These are phyloP conservation scores for Williopsis jadinii DNA, from an alignment of 1,139 yeast species.

Conservation along the genomic window DNA sequence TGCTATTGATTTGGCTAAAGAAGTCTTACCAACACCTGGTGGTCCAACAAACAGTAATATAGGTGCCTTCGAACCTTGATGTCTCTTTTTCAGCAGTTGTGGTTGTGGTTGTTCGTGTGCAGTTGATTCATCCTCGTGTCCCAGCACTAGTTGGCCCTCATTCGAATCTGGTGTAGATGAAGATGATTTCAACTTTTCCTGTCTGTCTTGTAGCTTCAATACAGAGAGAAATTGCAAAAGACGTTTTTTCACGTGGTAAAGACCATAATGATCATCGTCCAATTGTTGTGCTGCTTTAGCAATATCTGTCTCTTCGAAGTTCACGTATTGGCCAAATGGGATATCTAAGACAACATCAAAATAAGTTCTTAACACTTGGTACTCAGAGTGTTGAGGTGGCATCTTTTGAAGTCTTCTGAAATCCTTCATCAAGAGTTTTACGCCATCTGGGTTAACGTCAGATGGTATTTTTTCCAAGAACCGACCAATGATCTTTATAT, in stretches of 20 bases:
- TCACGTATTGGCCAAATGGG: constrained; percentile 44
- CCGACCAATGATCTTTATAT: constrained; percentile 38
- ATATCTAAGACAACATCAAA: constrained; percentile 60
- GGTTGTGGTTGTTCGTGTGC: background rate
- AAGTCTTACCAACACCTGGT: constrained; percentile 94
- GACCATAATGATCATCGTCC: constrained; percentile 80
- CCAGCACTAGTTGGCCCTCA: constrained; percentile 7
- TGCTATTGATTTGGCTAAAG: constrained; percentile 83
- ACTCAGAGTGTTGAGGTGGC: constrained; percentile 56
- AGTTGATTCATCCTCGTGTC: constrained; percentile 1
- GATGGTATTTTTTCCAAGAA: constrained; percentile 37
- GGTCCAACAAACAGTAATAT: constrained; percentile 85
- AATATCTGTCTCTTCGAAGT: constrained; percentile 35
- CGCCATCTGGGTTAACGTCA: constrained; percentile 42
- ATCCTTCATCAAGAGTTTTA: constrained; percentile 48
- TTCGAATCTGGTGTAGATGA: constrained; percentile 1
- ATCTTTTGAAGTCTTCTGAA: constrained; percentile 49
- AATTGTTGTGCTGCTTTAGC: constrained; percentile 50
- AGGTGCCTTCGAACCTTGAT: constrained; percentile 36
- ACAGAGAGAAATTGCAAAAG: constrained; percentile 79
- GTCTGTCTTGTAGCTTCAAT: constrained; percentile 44
- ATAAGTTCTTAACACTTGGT: constrained; percentile 58
- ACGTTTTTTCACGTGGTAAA: constrained; percentile 74
- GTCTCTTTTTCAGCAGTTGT: constrained; percentile 1
- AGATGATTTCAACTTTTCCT: background rate